Conservation (phyloP, 768 basidiomycete genomes). For the Daedaleopsis nitida region DNA sequence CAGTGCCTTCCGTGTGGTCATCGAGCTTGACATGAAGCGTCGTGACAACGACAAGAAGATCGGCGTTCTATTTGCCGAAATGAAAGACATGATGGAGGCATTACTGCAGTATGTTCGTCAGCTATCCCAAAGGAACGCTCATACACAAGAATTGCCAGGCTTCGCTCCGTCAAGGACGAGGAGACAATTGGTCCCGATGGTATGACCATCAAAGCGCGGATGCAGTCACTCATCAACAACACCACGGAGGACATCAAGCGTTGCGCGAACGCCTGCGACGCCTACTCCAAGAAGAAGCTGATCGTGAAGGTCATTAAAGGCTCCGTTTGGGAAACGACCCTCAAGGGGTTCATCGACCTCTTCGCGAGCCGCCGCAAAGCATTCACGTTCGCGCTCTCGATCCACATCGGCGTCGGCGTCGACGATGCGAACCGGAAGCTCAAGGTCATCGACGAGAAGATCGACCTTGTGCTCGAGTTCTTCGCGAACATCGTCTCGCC, state of each 20-base stretch:
- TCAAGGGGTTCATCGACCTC: constrained; percentile 25
- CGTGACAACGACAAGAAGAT: constrained; percentile 56
- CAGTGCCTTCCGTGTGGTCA: constrained; percentile 50
- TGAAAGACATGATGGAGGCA: constrained; percentile 52
- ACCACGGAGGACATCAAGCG: constrained; percentile 35
- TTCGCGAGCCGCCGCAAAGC: constrained; percentile 30
- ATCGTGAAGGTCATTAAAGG: constrained; percentile 35
- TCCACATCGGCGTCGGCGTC: constrained; percentile 31
- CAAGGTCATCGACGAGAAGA: constrained; percentile 16
- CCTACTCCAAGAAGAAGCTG: constrained; percentile 34
- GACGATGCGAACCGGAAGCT: constrained; percentile 26
- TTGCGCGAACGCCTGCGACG: constrained; percentile 37
- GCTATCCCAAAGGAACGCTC: not conserved
- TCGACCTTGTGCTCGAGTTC: constrained; percentile 38
- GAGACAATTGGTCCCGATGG: constrained; percentile 36
- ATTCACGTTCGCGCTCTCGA: constrained; percentile 32
- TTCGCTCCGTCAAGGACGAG: constrained; percentile 35
- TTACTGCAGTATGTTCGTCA: constrained; percentile 43
- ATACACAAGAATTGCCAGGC: constrained; percentile 22
- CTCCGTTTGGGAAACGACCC: constrained; percentile 31
- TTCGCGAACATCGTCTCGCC: constrained; percentile 43
- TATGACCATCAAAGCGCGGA: constrained; percentile 34
- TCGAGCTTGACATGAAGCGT: constrained; percentile 49
- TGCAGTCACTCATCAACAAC: constrained; percentile 33
- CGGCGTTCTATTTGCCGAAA: constrained; percentile 46